Evolutionary conservation across 2,329 filamentous ascomycete genomes (phyloP), one percentile per base, ranked within the genome.

Genomic region (Penicillium rolfsii): DNA sequence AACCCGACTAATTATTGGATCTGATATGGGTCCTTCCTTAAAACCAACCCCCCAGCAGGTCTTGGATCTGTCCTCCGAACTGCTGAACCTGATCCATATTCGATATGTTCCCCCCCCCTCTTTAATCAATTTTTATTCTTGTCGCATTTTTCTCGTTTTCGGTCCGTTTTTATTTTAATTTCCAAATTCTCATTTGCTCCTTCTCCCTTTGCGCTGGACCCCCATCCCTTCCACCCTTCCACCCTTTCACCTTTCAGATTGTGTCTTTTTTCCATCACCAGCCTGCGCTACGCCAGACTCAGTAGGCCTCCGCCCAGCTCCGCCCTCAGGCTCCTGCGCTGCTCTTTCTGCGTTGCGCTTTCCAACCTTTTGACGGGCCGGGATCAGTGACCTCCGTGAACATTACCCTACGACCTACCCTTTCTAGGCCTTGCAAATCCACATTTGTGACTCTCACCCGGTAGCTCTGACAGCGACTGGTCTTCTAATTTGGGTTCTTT

Each of bases 401-500:
- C 65, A 68, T 69, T 58, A 64, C 59, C 64, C 65, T 69, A 61
- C 66, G 64, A 69, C 67, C 55, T 68, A 67, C 65, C 66, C 52
- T 67, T 69, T 69, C 57, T 62, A 66, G 67, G 67, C 65, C 8
- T 65, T 67, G 71, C 70, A 11, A 33, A 73, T 73, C 72, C 72
- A 73, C 72, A 73, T 72, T 71, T 67, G 64, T 64, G 69, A 67
- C 62, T 61, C 60, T 16, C 66, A 59, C 66, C 64, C 67, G 52
- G 62, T 69, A 68, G 71, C 71, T 74, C 72, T 75, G 71, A 75
- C 73, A 75, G 74, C 73, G 74, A 75, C 70, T 68, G 64, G 69
- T 73, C 68, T 71, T 72, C 66, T 58, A 57, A 59, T 59, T 8
- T 22, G 9, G 19, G 19, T 28, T 11, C 28, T 33, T 22, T 52